Evolutionary conservation across 192 early-diverging fungal genomes (phyloP).

Genomic region (Coemansia sp.): DNA sequence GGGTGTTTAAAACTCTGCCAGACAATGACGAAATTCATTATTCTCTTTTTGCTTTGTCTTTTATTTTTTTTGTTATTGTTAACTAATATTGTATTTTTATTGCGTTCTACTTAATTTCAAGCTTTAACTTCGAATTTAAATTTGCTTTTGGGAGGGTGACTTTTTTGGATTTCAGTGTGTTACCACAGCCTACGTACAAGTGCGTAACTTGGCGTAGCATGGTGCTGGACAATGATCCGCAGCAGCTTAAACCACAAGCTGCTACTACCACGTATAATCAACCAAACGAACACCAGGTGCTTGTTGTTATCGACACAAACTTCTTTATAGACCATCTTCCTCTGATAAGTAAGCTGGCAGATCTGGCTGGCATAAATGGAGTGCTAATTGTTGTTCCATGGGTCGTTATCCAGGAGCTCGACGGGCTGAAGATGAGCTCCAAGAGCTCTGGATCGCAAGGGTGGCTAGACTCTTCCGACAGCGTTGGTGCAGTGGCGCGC

Average conservation of each 20-base stretch:
- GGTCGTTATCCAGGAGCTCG: constrained; percentile 45
- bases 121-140: background rate
- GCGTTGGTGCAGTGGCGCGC: constrained; percentile 23
- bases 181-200: background rate
- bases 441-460: background rate
- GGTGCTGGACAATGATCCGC: background rate
- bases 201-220: background rate
- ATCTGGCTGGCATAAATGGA: constrained; percentile 1
- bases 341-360: constrained; percentile 19
- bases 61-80: background rate
- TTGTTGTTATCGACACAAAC: constrained; percentile 48
- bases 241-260: background rate
- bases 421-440: constrained; percentile 28
- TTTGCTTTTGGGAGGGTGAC: background rate
- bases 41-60: too few relatives aligned
- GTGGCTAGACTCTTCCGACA: background rate
- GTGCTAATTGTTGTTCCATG: constrained; percentile 39
- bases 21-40: too few relatives aligned
- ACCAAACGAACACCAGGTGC: constrained; percentile 15
- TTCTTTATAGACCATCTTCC: constrained; percentile 38
- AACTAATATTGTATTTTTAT: background rate
- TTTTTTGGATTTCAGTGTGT: background rate
- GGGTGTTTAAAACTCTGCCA: too few relatives aligned
- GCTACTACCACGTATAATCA: constrained; percentile 1
- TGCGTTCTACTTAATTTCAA: background rate